Conservation (phyloP, 768 basidiomycete species). For the Xanthoconium stramineum region DNA sequence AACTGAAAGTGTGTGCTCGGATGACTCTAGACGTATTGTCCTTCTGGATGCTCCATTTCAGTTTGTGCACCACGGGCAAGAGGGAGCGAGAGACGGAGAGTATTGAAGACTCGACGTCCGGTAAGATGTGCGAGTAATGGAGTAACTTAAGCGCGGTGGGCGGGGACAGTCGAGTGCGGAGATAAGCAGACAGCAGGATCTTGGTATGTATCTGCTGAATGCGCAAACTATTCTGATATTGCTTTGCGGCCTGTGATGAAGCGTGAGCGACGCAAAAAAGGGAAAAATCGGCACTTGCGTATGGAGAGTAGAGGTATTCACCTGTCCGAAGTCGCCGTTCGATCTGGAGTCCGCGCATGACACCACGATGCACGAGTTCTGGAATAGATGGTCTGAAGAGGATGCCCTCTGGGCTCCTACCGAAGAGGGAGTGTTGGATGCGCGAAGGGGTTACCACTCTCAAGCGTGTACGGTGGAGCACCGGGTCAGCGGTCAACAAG, state of each 20-base stretch:
- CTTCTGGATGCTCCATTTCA: slow-evolving; percentile 69
- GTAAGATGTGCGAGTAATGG: slow-evolving; percentile 51
- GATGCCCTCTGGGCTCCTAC: slow-evolving; percentile 50
- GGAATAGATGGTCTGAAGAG: slow-evolving; percentile 60
- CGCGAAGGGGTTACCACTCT: slow-evolving; percentile 65
- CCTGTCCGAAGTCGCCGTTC: slow-evolving; percentile 67
- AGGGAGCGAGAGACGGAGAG: slow-evolving; percentile 56
- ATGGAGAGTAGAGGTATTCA: slow-evolving; percentile 58
- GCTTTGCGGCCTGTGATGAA: slow-evolving; percentile 52
- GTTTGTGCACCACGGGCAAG: slow-evolving; percentile 58
- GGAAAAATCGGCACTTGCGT: slow-evolving; percentile 36
- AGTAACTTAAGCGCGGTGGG: slow-evolving; percentile 43
- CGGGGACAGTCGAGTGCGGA: slow-evolving; percentile 44
- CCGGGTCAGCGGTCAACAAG: slow-evolving; percentile 55
- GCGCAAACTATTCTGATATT: slow-evolving; percentile 58
- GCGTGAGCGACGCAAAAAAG: slow-evolving; percentile 5
- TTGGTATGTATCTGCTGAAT: slow-evolving; percentile 55
- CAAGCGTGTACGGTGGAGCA: slow-evolving; percentile 60
- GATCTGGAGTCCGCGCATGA: slow-evolving; percentile 65
- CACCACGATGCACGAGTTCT: slow-evolving; percentile 67
- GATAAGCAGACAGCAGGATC: slow-evolving; percentile 49
- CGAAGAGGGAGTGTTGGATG: slow-evolving; percentile 63
- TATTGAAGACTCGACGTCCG: slow-evolving; percentile 61
- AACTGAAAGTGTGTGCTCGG: slow-evolving; percentile 38
- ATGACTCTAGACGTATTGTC: slow-evolving; percentile 60